Conservation (phyloP, 176 grass and related monocot species). For the Phoenix dactylifera region DNA sequence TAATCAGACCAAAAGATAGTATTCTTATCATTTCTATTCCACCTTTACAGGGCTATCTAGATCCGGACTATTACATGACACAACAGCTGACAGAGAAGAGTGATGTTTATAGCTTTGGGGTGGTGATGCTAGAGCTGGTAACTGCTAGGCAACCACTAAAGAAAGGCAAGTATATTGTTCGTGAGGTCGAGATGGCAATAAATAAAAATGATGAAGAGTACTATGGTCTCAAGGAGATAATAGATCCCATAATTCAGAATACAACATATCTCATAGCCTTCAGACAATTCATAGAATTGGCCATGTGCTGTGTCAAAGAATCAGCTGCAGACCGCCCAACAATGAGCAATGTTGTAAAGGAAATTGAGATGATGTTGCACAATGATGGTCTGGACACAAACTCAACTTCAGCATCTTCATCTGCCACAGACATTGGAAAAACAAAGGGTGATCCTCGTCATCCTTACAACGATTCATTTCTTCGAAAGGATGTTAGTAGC, state of each 20-base stretch:
- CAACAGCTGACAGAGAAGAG: slow-evolving; percentile 80
- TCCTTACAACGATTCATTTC: slow-evolving; percentile 25
- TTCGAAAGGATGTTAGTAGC: slow-evolving; percentile 28
- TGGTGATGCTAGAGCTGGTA: slow-evolving; percentile 67
- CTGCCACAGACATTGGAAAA: slow-evolving; percentile 18
- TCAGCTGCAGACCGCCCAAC: slow-evolving; percentile 26
- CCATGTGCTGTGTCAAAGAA: slow-evolving; percentile 41
- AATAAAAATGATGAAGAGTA: slow-evolving; percentile 33
- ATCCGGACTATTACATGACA: slow-evolving; percentile 82
- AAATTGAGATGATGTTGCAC: slow-evolving; percentile 64
- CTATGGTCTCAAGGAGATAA: slow-evolving; percentile 50
- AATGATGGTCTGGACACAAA: slow-evolving; percentile 32
- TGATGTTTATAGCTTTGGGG: slow-evolving; percentile 80
- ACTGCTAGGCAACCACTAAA: slow-evolving; percentile 46
- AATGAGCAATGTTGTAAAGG: slow-evolving; percentile 53
- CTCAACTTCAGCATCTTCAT: slow-evolving; percentile 35
- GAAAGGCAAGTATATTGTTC: slow-evolving; percentile 50
- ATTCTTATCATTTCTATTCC: too few relatives aligned
- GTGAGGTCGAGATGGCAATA: slow-evolving; percentile 47
- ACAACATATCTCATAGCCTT: slow-evolving; percentile 29
- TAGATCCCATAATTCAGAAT: slow-evolving; percentile 44
- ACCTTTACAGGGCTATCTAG: slow-evolving; percentile 61
- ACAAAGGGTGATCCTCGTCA: slow-evolving; percentile 11
- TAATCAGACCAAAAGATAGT: too few relatives aligned
- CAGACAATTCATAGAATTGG: slow-evolving; percentile 40